Conservation (phyloP, 192 early-diverging fungal species). For the Coemansia sp. region DNA sequence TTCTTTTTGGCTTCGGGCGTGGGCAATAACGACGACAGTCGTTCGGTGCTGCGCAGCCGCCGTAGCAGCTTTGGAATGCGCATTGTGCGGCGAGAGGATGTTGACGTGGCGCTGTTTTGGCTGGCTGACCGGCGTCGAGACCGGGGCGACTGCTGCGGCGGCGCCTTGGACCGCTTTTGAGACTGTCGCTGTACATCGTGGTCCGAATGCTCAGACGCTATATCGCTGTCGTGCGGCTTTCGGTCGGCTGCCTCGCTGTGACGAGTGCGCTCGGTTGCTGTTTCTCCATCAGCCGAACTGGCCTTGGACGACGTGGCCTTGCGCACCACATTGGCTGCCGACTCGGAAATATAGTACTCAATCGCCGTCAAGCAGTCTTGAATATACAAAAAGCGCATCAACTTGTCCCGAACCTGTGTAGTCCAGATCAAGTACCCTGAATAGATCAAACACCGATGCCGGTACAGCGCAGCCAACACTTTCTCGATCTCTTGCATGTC, state of each 20-base stretch:
- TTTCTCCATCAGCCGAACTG: neutral
- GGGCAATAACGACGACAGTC: conserved; percentile 1
- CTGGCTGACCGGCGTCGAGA: conserved; percentile 12
- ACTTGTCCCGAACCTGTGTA: conserved; percentile 73
- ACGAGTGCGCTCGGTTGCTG: neutral
- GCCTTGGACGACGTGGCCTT: conserved; percentile 54
- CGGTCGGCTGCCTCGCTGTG: neutral
- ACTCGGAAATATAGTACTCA: conserved; percentile 79
- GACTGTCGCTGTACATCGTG: neutral
- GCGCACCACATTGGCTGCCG: conserved; percentile 74
- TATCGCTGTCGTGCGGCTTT: neutral
- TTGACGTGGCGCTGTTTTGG: conserved; percentile 28
- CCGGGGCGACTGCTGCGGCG: neutral
- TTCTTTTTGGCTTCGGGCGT: neutral
- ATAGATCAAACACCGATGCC: conserved; percentile 78
- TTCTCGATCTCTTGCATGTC: conserved; percentile 54
- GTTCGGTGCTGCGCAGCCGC: conserved; percentile 35
- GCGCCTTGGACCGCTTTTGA: neutral
- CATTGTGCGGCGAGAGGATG: conserved; percentile 26
- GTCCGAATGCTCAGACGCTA: neutral
- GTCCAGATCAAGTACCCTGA: conserved; percentile 87
- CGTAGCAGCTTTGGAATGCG: conserved; percentile 38
- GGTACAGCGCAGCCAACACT: conserved; percentile 57
- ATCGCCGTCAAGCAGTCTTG: conserved; percentile 67
- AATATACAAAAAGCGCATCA: conserved; percentile 75